A percentile compares a stretch with the other conserved stretches of the same genome.
Evolutionary conservation across 192 early-diverging fungal genomes (phyloP).

Genomic region (Coemansia sp.): DNA sequence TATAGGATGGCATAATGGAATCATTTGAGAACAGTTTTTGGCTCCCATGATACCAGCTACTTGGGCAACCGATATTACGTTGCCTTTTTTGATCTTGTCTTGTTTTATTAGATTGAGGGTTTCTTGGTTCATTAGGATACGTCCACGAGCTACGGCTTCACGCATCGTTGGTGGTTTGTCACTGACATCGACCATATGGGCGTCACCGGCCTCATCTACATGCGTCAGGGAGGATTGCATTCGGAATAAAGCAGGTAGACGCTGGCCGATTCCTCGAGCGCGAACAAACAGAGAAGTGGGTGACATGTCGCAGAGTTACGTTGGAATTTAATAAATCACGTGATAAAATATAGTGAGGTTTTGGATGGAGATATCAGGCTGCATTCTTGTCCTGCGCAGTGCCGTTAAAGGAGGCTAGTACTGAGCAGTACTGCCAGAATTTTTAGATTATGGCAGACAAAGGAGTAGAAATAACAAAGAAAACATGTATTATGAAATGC

Average conservation of each 20-base stretch:
- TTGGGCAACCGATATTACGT: constrained; percentile 81
- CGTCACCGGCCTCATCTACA: constrained; percentile 70
- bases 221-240: constrained; percentile 59
- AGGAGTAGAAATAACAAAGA: too few relatives aligned
- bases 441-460: too few relatives aligned
- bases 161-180: constrained; percentile 66
- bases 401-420: too few relatives aligned
- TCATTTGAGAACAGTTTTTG: constrained; percentile 75
- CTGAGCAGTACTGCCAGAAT: too few relatives aligned
- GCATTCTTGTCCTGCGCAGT: too few relatives aligned
- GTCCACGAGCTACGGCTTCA: constrained; percentile 68
- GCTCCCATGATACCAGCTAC: constrained; percentile 90
- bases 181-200: constrained; percentile 86
- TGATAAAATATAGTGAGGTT: too few relatives aligned
- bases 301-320: too few relatives aligned
- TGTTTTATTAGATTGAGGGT: constrained; percentile 63
- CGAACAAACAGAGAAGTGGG: too few relatives aligned
- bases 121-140: constrained; percentile 61
- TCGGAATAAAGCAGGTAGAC: too few relatives aligned
- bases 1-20: constrained; percentile 89
- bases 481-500: not conserved
- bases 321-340: too few relatives aligned
- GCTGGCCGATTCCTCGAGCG: too few relatives aligned
- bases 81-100: constrained; percentile 79
- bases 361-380: too few relatives aligned